Percentiles rank a stretch among this genome's conserved stretches.
Conservation (phyloP, 495 filamentous ascomycete genomes). For the Glutinoglossum americanum region DNA sequence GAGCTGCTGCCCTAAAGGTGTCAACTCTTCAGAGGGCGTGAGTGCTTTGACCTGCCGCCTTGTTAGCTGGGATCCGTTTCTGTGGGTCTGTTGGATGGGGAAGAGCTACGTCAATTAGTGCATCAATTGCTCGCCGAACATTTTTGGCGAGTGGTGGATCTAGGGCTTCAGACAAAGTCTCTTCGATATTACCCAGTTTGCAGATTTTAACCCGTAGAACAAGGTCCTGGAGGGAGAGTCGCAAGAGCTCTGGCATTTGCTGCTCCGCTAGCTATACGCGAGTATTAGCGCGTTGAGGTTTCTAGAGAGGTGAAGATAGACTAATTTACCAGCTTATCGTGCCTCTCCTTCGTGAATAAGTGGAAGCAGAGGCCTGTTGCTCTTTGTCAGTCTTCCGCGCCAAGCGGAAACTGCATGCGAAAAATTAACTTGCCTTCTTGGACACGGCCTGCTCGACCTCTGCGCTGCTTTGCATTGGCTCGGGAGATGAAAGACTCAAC, state of each 20-base stretch:
- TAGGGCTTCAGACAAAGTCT: slow-evolving; percentile 70
- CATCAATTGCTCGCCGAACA: slow-evolving; percentile 76
- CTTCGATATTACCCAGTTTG: slow-evolving; percentile 76
- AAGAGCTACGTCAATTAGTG: slow-evolving; percentile 47
- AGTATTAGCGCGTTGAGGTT: slow-evolving; percentile 11
- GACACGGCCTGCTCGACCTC: slow-evolving; percentile 36
- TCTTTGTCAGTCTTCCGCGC: slow-evolving; percentile 42
- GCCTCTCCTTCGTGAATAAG: slow-evolving; percentile 69
- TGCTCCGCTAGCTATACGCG: slow-evolving; percentile 44
- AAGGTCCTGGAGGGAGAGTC: slow-evolving; percentile 80
- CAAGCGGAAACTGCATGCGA: slow-evolving; percentile 65
- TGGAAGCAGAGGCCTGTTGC: slow-evolving; percentile 90
- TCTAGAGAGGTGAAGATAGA: neutral
- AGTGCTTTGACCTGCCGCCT: slow-evolving; percentile 43
- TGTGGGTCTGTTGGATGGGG: neutral
- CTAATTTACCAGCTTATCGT: slow-evolving; percentile 32
- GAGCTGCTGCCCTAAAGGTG: slow-evolving; percentile 64
- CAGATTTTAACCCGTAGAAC: slow-evolving; percentile 95
- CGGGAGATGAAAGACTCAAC: slow-evolving; percentile 84
- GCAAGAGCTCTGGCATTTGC: slow-evolving; percentile 88
- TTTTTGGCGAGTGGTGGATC: slow-evolving; percentile 82
- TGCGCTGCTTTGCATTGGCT: slow-evolving; percentile 31
- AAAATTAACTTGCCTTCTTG: slow-evolving; percentile 26
- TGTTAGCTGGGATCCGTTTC: neutral
- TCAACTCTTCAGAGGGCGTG: slow-evolving; percentile 59